Evolutionary conservation across 176 grass and related monocot species (phyloP).

Genomic region (Carex cristatella): DNA sequence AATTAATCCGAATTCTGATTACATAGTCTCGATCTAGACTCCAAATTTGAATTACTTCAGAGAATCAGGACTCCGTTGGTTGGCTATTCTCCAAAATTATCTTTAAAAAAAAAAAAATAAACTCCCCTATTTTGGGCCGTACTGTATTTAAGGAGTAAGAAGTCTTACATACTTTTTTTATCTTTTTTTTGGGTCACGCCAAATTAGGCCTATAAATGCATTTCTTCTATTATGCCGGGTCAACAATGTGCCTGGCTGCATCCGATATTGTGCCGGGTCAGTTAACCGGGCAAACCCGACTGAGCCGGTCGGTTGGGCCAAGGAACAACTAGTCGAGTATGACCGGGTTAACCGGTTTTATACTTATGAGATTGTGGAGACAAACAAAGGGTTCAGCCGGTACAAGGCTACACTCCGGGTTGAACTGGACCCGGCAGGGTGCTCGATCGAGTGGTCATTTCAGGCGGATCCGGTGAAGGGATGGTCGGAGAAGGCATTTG

Average conservation of each 20-base stretch:
- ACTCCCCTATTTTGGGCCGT: too few species aligned
- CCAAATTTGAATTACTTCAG: too few species aligned
- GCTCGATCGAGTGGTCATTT: conserved; percentile 56
- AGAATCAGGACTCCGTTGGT: too few species aligned
- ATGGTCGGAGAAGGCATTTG: conserved; percentile 42
- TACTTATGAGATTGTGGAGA: conserved; percentile 67
- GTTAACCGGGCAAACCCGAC: conserved; percentile 36
- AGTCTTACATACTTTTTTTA: too few species aligned
- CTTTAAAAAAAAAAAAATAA: too few species aligned
- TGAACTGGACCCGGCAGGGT: conserved; percentile 31
- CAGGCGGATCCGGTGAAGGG: conserved; percentile 49
- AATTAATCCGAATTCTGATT: too few species aligned
- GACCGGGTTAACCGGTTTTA: conserved; percentile 34
- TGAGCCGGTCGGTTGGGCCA: conserved; percentile 47
- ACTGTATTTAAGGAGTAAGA: too few species aligned
- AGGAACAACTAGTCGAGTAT: conserved; percentile 46
- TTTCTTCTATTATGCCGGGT: too few species aligned
- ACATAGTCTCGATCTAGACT: too few species aligned
- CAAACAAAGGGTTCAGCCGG: conserved; percentile 69
- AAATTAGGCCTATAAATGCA: too few species aligned
- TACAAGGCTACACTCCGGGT: conserved; percentile 55
- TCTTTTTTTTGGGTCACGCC: too few species aligned
- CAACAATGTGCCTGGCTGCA: conserved; percentile 44
- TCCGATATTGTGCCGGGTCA: conserved; percentile 62
- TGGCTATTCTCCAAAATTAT: too few species aligned